Conservation (phyloP, 345 rosid species). For the Microcos paniculata region DNA sequence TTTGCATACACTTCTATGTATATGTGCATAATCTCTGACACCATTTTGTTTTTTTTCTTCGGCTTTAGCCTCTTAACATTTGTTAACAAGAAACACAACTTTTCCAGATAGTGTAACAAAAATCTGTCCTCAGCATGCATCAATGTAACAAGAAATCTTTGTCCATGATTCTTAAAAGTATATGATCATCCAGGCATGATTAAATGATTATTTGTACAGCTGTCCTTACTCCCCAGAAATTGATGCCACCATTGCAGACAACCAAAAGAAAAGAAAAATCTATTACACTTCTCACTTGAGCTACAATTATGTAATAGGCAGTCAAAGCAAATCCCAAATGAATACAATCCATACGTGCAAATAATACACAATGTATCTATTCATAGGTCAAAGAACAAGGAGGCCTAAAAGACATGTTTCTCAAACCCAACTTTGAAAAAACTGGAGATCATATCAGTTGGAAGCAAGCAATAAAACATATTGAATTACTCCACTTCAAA, state of each 20-base stretch:
- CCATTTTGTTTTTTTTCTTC: too few species aligned
- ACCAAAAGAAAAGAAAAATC: neutral
- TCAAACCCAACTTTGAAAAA: neutral
- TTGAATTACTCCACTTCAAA: too few species aligned
- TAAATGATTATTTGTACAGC: neutral
- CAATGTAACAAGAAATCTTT: neutral
- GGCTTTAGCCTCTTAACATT: neutral
- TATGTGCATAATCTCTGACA: neutral
- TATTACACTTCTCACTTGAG: neutral
- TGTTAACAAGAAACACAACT: neutral
- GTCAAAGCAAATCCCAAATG: neutral
- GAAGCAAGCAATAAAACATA: neutral
- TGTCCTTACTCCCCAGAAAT: neutral
- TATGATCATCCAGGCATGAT: neutral
- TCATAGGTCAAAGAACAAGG: neutral
- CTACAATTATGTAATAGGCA: neutral
- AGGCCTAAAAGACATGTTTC: neutral
- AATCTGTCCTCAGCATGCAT: neutral
- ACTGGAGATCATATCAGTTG: neutral
- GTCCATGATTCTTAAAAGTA: neutral
- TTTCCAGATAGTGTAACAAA: neutral
- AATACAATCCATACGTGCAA: neutral
- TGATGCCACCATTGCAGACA: neutral
- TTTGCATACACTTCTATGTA: neutral
- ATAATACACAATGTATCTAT: neutral